Percentiles rank a stretch among this genome's conserved stretches.
Evolutionary conservation across 2,329 filamentous ascomycete species (phyloP).

Genomic region (Monilinia fructicola): DNA sequence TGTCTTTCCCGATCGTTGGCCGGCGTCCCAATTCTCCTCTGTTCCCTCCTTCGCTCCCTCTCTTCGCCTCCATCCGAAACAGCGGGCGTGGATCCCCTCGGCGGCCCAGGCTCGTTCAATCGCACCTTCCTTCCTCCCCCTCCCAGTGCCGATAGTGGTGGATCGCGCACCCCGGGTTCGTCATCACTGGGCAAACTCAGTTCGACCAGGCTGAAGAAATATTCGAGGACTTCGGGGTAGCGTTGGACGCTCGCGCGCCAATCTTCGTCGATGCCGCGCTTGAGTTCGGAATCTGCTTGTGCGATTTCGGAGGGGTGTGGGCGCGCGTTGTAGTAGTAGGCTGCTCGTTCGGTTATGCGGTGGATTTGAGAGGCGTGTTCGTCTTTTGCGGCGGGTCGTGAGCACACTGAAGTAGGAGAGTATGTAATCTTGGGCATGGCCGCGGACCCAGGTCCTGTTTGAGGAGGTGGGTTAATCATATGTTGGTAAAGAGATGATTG

Average conservation of each 20-base stretch:
- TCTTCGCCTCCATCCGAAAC: conserved; percentile 25
- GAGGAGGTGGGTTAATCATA: background rate
- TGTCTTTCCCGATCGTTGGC: conserved; percentile 18
- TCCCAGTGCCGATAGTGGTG: conserved; percentile 51
- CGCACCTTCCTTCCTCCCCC: conserved; percentile 37
- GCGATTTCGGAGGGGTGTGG: conserved; percentile 63
- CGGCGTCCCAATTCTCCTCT: conserved; percentile 25
- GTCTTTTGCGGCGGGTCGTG: conserved; percentile 58
- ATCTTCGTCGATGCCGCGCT: conserved; percentile 74
- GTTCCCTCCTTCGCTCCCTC: conserved; percentile 25
- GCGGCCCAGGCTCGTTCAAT: conserved; percentile 30
- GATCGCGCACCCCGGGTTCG: conserved; percentile 58
- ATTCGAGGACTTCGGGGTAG: conserved; percentile 79
- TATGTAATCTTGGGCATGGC: conserved; percentile 66
- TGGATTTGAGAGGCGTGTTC: conserved; percentile 57
- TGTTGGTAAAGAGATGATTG: background rate
- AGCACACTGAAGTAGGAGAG: conserved; percentile 63
- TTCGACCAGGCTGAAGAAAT: conserved; percentile 72
- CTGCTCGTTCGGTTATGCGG: conserved; percentile 54
- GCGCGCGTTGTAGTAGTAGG: conserved; percentile 56
- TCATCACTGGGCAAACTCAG: conserved; percentile 63
- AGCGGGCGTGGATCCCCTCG: conserved; percentile 28
- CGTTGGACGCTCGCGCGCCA: conserved; percentile 73
- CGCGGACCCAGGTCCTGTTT: conserved; percentile 61
- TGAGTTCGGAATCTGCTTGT: conserved; percentile 63